Evolutionary conservation across 2,329 filamentous ascomycete genomes (phyloP).

Genomic region (Fusarium verticillioides): DNA sequence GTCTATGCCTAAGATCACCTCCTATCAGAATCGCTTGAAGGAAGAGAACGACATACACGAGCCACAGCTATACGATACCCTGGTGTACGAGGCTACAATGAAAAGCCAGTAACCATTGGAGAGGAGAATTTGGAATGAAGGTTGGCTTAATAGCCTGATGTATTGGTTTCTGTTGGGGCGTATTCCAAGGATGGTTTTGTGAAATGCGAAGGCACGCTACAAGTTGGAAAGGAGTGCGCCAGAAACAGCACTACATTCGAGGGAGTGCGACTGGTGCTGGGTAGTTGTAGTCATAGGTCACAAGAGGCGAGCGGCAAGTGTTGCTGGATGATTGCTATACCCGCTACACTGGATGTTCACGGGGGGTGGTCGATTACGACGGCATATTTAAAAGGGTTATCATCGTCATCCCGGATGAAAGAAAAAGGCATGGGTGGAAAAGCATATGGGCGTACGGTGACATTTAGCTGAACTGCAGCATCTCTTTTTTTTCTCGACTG

Average conservation of each 20-base stretch:
- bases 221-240: slow-evolving; percentile 38
- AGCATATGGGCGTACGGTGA: slow-evolving; percentile 40
- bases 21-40: neutral
- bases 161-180: slow-evolving; percentile 35
- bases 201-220: slow-evolving; percentile 11
- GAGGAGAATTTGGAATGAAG: slow-evolving; percentile 4
- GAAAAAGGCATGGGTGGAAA: slow-evolving; percentile 40
- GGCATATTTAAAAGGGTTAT: neutral
- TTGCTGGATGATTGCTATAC: slow-evolving; percentile 4
- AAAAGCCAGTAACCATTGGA: slow-evolving; percentile 9
- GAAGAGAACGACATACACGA: slow-evolving; percentile 11
- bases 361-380: neutral
- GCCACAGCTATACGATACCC: slow-evolving; percentile 32
- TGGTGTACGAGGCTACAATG: slow-evolving; percentile 17
- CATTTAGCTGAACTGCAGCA: slow-evolving; percentile 37
- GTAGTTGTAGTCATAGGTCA: neutral
- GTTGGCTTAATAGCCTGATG: slow-evolving; percentile 22
- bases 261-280: neutral
- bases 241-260: slow-evolving; percentile 4
- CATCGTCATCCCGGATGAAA: slow-evolving; percentile 5
- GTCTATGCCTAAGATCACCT: neutral
- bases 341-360: neutral
- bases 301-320: neutral
- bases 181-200: slow-evolving; percentile 26
- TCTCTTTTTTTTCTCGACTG: slow-evolving; percentile 36